Evolutionary conservation across 495 filamentous ascomycete species (phyloP), one percentile per base, ranked within the genome.

Genomic region (Bacidia rubella): DNA sequence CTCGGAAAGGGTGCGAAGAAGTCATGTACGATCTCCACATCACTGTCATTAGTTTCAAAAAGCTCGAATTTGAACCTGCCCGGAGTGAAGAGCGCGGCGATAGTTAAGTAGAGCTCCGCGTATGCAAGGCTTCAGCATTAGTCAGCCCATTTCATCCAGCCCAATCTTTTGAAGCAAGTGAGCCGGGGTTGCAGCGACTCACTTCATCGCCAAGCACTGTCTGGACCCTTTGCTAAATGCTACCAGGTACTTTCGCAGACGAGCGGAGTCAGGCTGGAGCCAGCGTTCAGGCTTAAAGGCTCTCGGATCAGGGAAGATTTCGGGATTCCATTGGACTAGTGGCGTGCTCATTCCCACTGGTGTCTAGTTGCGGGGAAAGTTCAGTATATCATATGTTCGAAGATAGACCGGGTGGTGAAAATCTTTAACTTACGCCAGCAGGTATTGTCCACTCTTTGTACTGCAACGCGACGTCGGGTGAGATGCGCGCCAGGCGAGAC

Each of bases 261-360:
- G 43, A 12, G 25, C 26, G 2, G 47, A 12, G 32, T 50, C 26
- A 0, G 54, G 49, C 11, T 51, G 51, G 1, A 58, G 25, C 66
- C 68, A 74, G 21, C 71, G 61, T 48, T 75, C 69, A 0, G 70
- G 68, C 20, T 68, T 53, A 43, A 74, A 75, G 26, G 68, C 64
- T 4, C 63, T 49, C 0, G 68, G 61, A 2, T 57, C 47, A 7
- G 47, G 63, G 52, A 72, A 74, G 2, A 53, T 19, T 11, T 40
- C 19, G 1, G 51, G 54, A 21, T 59, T 61, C 25, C 55, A 48
- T 24, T 71, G 68, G 38, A 72, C 56, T 11, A 69, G 42, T 1
- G 67, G 12, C 1, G 54, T 22, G 0, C 65, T 68, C 66, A 68
- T 70, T 10, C 69, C 65, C 12, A 75, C 64, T 0, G 69, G 64